Conservation (phyloP, 768 basidiomycete species). For the Strobilomyces echinocephalus region DNA sequence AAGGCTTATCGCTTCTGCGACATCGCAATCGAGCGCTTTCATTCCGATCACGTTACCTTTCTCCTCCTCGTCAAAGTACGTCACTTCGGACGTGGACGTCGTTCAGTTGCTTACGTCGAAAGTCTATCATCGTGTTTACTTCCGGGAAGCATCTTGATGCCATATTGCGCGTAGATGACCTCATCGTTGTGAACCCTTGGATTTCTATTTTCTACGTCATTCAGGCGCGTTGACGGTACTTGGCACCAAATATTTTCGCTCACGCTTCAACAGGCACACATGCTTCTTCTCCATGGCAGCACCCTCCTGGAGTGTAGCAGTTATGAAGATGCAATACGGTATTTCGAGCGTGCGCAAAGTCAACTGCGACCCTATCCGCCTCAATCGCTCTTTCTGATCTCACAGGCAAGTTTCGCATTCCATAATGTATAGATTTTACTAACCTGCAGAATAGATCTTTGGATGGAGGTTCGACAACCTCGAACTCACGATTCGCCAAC, state of each 20-base stretch:
- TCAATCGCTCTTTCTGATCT: not conserved
- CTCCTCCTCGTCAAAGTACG: not conserved
- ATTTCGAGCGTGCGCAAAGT: not conserved
- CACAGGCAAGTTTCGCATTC: not conserved
- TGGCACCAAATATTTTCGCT: not conserved
- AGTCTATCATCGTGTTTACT: too few species aligned
- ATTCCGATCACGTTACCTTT: not conserved
- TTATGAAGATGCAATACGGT: not conserved
- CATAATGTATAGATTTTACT: too few species aligned
- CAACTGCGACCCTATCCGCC: not conserved
- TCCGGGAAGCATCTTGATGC: too few species aligned
- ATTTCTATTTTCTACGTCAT: not conserved
- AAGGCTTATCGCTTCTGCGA: not conserved
- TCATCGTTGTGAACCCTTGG: too few species aligned
- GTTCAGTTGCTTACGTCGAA: not conserved
- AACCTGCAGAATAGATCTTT: too few species aligned
- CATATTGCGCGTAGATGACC: too few species aligned
- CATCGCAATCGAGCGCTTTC: not conserved
- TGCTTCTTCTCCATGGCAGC: not conserved
- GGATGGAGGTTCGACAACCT: too few species aligned
- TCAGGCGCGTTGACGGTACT: not conserved
- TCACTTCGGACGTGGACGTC: too few species aligned
- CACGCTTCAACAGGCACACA: not conserved
- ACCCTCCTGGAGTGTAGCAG: not conserved
- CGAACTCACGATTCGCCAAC: too few species aligned